Percentiles rank a stretch among this genome's conserved stretches.
Evolutionary conservation across 2,329 filamentous ascomycete genomes (phyloP).

Genomic region (Colletotrichum viniferum): DNA sequence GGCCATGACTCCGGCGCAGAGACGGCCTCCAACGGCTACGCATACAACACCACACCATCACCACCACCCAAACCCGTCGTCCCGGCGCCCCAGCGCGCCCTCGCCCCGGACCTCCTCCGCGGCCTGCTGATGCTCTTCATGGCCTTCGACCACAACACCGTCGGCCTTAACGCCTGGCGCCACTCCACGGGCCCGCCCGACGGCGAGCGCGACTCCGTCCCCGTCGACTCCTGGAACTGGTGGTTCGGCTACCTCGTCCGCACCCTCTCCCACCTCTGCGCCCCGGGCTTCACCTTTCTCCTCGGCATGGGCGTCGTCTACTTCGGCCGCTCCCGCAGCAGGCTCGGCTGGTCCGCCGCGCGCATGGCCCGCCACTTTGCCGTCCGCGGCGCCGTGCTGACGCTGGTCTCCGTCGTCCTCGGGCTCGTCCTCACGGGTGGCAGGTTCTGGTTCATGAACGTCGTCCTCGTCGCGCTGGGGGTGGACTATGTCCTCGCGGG

Average conservation of each 20-base stretch:
- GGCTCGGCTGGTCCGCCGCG: constrained; percentile 40
- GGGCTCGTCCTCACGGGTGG: constrained; percentile 37
- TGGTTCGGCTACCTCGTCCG: constrained; percentile 41
- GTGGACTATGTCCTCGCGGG: constrained; percentile 50
- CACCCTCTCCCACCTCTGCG: constrained; percentile 49
- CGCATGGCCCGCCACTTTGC: constrained; percentile 43
- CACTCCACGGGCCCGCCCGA: constrained; percentile 39
- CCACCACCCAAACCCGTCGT: background rate
- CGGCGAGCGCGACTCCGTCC: constrained; percentile 38
- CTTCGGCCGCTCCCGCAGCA: constrained; percentile 44
- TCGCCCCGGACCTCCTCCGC: constrained; percentile 49
- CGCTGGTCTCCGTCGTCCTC: constrained; percentile 33
- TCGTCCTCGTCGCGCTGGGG: constrained; percentile 47
- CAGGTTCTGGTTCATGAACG: constrained; percentile 45
- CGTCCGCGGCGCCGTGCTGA: constrained; percentile 39
- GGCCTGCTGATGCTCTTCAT: constrained; percentile 49
- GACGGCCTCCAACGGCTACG: background rate
- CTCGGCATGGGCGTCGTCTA: constrained; percentile 50
- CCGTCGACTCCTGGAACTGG: constrained; percentile 41
- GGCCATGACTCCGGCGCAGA: background rate
- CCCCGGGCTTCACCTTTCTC: constrained; percentile 49
- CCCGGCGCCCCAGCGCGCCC: constrained; percentile 29
- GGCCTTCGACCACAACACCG: constrained; percentile 47
- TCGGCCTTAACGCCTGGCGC: constrained; percentile 43
- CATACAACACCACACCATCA: background rate